These are phyloP conservation scores for Solanum appendiculatum DNA, from an alignment of 257 asterid genomes.

Conservation along the genomic window DNA sequence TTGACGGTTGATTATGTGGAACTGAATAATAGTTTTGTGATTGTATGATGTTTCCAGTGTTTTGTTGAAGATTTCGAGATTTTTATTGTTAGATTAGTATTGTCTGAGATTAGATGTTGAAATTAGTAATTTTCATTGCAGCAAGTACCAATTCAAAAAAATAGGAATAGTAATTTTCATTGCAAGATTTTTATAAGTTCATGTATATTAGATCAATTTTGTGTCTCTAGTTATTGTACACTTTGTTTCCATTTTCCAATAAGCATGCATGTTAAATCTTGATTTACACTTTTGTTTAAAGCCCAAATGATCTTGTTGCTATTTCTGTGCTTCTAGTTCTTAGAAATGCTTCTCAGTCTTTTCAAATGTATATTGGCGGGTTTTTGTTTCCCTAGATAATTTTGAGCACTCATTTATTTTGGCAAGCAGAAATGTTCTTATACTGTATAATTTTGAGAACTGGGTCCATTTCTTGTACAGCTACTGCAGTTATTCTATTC, in stretches of 20 bases:
- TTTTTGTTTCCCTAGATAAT: not conserved
- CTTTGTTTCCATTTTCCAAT: not conserved
- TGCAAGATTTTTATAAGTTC: not conserved
- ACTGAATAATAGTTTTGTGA: not conserved
- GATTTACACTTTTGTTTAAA: not conserved
- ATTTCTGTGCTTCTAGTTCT: not conserved
- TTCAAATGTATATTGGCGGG: not conserved
- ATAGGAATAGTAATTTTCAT: not conserved
- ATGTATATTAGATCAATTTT: not conserved
- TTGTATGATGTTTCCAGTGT: not conserved
- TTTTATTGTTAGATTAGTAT: not conserved
- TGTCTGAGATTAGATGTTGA: not conserved
- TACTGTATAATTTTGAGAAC: not conserved
- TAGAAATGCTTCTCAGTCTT: not conserved
- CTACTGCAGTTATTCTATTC: conserved; percentile 48
- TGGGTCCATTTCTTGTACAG: conserved; percentile 40
- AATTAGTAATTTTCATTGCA: not conserved
- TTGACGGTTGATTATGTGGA: not conserved
- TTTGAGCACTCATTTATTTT: not conserved
- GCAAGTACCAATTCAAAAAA: not conserved
- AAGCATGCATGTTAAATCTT: not conserved
- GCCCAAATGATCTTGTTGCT: not conserved
- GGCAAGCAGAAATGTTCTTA: not conserved
- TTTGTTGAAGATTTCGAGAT: not conserved
- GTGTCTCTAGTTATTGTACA: not conserved